These are phyloP conservation scores for Epichloe amarillans DNA, from an alignment of 2,329 filamentous ascomycete genomes.

Conservation along the genomic window DNA sequence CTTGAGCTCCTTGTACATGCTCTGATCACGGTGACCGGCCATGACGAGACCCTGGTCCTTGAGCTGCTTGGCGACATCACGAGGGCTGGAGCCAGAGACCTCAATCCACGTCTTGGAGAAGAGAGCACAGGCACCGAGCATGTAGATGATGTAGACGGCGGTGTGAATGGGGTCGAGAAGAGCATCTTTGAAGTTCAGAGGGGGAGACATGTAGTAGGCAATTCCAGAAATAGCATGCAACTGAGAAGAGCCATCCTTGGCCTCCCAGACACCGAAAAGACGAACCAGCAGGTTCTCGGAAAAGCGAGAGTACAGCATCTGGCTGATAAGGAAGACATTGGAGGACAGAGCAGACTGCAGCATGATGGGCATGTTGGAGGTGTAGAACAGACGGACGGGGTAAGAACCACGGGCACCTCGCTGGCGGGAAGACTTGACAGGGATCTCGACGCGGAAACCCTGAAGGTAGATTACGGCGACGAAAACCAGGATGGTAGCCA, in stretches of 20 bases:
- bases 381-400: slow-evolving; percentile 98
- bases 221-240: slow-evolving; percentile 87
- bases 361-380: slow-evolving; percentile 99
- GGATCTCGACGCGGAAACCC: slow-evolving; percentile 99
- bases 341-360: slow-evolving; percentile 95
- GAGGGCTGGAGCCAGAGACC: slow-evolving; percentile 92
- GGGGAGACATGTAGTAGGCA: slow-evolving; percentile 99
- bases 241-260: slow-evolving; percentile 89
- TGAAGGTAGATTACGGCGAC: slow-evolving; percentile 97
- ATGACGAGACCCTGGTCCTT: slow-evolving; percentile 99
- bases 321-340: slow-evolving; percentile 97
- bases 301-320: slow-evolving; percentile 99
- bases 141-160: slow-evolving; percentile 87
- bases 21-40: slow-evolving; percentile 98
- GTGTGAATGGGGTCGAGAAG: slow-evolving; percentile 96
- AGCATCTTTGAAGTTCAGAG: slow-evolving; percentile 93
- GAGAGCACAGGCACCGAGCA: slow-evolving; percentile 92
- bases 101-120: slow-evolving; percentile 99
- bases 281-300: slow-evolving; percentile 97
- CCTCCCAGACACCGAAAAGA: slow-evolving; percentile 96
- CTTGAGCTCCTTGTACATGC: slow-evolving; percentile 99
- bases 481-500: slow-evolving; percentile 87
- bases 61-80: slow-evolving; percentile 97
- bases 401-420: slow-evolving; percentile 97
- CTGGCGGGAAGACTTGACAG: slow-evolving; percentile 98